Percentiles rank a stretch among this genome's conserved stretches.
These are phyloP conservation scores for Candolleomyces efflorescens DNA, from an alignment of 768 basidiomycete genomes.

Conservation along the genomic window DNA sequence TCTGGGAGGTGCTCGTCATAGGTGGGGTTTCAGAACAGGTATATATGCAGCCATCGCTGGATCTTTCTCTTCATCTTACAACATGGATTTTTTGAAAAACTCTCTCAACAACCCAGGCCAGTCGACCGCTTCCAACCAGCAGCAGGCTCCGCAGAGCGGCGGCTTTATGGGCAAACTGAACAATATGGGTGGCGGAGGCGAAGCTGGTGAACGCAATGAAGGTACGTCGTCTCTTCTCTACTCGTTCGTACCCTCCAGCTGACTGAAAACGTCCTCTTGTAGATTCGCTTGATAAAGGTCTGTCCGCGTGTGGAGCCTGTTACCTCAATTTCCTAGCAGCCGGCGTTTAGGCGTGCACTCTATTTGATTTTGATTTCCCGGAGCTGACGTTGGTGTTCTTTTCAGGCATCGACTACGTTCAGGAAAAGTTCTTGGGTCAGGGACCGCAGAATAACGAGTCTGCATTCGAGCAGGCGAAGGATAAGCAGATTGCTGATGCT, in stretches of 20 bases:
- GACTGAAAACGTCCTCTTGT: background rate
- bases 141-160: slow-evolving; percentile 7
- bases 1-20: background rate
- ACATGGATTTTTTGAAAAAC: slow-evolving; percentile 18
- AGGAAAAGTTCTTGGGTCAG: slow-evolving; percentile 28
- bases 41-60: background rate
- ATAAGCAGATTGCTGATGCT: slow-evolving; percentile 37
- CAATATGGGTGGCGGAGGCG: slow-evolving; percentile 26
- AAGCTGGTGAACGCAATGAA: slow-evolving; percentile 30
- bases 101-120: background rate
- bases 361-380: slow-evolving; percentile 10
- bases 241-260: too few relatives aligned
- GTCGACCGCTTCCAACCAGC: background rate
- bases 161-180: slow-evolving; percentile 28
- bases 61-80: background rate
- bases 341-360: too few relatives aligned
- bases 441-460: slow-evolving; percentile 40
- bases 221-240: slow-evolving; percentile 16
- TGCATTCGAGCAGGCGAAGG: slow-evolving; percentile 38
- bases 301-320: too few relatives aligned
- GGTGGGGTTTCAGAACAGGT: background rate
- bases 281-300: too few relatives aligned
- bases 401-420: slow-evolving; percentile 36
- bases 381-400: background rate
- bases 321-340: too few relatives aligned